Base-by-base conservation (phyloP, 192 early-diverging fungal genomes). In the Helicostylum pulchrum region DNA sequence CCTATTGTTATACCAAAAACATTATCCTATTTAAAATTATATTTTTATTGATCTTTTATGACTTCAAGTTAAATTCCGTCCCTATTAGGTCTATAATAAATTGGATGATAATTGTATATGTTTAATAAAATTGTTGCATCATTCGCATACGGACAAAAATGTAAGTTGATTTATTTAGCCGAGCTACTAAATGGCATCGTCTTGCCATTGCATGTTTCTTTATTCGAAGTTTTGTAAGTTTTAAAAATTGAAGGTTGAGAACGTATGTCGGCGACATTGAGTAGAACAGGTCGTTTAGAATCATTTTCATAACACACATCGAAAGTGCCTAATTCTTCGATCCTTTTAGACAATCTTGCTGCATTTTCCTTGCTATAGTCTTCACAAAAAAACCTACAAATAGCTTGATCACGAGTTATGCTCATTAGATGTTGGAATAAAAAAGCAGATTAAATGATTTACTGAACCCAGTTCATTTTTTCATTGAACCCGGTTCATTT, bases 391-490 rank as follows among this genome's bases (percentile, higher is more conserved):
- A 52, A 17, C 14, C n/a, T 52, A 26, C 50, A 52, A 3, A 54
- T 54, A 2, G 53, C 53, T 54, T 54, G 21, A 54, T 54, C 32
- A 34, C 53, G 53, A 54, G 21, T 34, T 54, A 54, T 54, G 53
- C 14, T 54, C 53, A 54, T 54, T 15, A 15, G 53, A 12, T 54
- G 53, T 54, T 54, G 32, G 53, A 54, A 32, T 54, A 4, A 53
- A 53, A 54, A 21, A 54, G 53, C 26, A 54, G 50, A 52, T 52
- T 21, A 52, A 21, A 0, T 20, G 50, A n/a, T 54, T 31, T 54
- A 34, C 10, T 54, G 53, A 54, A 54, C 0, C 53, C 9, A 10
- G 53, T 54, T 54, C 4, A 48, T 2, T 48, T 48, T 19, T 48
- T 19, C 12, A 48, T 4, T 48, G 46, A 48, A 48, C 36, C 9